phyloP scores from a whole-genome alignment of 2,329 filamentous ascomycete species.

The Hysterium pulicare region DNA sequence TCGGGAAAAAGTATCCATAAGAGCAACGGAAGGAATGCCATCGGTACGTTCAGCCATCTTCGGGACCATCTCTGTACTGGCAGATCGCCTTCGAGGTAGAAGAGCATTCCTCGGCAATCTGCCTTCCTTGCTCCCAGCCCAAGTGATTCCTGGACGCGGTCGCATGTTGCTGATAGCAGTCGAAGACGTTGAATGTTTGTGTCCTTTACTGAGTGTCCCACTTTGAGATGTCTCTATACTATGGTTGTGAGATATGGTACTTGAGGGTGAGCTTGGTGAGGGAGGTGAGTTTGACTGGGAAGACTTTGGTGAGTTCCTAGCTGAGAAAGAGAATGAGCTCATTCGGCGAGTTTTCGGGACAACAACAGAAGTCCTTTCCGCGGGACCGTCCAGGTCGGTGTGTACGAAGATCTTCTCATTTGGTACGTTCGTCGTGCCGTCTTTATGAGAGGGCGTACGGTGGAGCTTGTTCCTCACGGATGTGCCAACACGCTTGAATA shows the following conservation, averaged over 20 bases:
- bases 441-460: constrained; percentile 18
- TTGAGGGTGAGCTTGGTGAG: constrained; percentile 34
- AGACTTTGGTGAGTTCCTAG: constrained; percentile 33
- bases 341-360: constrained; percentile 26
- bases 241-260: constrained; percentile 23
- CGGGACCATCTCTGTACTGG: constrained; percentile 35
- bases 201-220: constrained; percentile 9
- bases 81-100: constrained; percentile 30
- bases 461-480: constrained; percentile 33
- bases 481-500: constrained; percentile 30
- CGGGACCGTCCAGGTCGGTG: constrained; percentile 26
- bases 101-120: constrained; percentile 17
- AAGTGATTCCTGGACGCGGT: constrained; percentile 23
- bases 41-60: constrained; percentile 15
- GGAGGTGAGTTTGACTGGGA: constrained; percentile 38
- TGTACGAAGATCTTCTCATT: constrained; percentile 23
- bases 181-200: constrained; percentile 26
- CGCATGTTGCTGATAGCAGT: constrained; percentile 28
- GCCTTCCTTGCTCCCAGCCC: constrained; percentile 14
- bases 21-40: constrained; percentile 21
- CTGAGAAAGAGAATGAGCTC: constrained; percentile 38
- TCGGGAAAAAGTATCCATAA: constrained; percentile 35
- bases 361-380: constrained; percentile 19
- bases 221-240: not conserved
- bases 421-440: constrained; percentile 7